Base-by-base conservation (phyloP, 83 land plant species). In the Thuja plicata region DNA sequence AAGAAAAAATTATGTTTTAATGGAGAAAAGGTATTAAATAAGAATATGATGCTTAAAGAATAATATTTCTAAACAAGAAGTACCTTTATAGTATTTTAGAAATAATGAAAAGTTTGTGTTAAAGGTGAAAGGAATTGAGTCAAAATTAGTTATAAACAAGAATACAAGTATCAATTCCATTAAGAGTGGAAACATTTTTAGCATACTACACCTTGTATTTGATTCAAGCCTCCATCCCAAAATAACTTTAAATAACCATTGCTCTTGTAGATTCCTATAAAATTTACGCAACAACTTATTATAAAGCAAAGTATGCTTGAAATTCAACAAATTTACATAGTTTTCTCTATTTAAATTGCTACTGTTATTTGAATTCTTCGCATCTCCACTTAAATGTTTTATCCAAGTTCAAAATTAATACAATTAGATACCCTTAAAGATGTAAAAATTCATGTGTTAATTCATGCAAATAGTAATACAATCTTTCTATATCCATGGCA, bases 161-260 rank as follows among this genome's bases (percentile, higher is more conserved):
- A 60, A 19, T 60, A 7, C 17, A 55, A 15, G 60, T 15, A 19
- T 3, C 19, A 16, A 4, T 55, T 55, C 60, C 60, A 55, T 55
- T 15, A 3, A 60, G 66, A 27, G 24, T 19, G 0, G 66, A 34
- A 77, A 77, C 40, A 77, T 30, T 8, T 77, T 35, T 15, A 37
- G 80, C 52, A 52, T 83, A 93, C 94, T 87, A 90, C 94, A 82
- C 91, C 89, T 88, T 92, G 88, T 94, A 92, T 92, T 74, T 93
- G 94, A 57, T 91, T 93, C 52, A 93, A 86, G 21, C 95, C 95
- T 62, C 95, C 95, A 89, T 93, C 92, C 88, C 94, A 92, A 13
- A 89, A 89, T 2, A 93, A 91, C 82, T 73, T 48, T 24, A 93
- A 87, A 86, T 91, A 93, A 0, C 95, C 95, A 93, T 92, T 93